Conservation (phyloP, 2,329 filamentous ascomycete species). For the Talaromyces atroroseus region DNA sequence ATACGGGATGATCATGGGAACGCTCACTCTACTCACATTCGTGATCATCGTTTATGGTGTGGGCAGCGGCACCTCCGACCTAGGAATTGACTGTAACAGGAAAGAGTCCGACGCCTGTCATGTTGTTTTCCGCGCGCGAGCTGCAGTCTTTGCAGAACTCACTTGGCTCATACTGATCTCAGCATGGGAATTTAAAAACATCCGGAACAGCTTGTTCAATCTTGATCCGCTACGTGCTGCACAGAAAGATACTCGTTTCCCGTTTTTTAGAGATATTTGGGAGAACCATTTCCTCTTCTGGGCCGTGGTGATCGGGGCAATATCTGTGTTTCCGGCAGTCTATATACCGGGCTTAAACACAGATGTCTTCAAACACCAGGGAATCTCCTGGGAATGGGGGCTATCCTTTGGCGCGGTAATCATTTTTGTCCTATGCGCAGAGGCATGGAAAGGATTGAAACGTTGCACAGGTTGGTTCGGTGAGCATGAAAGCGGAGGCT, state of each 20-base stretch:
- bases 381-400: slow-evolving; percentile 65
- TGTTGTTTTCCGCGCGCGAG: slow-evolving; percentile 61
- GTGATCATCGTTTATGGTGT: slow-evolving; percentile 35
- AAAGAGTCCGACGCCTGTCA: slow-evolving; percentile 45
- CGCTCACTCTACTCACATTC: slow-evolving; percentile 37
- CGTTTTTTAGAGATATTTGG: slow-evolving; percentile 63
- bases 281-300: slow-evolving; percentile 68
- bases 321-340: slow-evolving; percentile 55
- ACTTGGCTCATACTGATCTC: slow-evolving; percentile 71
- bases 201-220: slow-evolving; percentile 68
- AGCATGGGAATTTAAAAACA: slow-evolving; percentile 72
- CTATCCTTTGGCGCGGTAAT: slow-evolving; percentile 58
- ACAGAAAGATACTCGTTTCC: slow-evolving; percentile 26
- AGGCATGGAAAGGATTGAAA: slow-evolving; percentile 65
- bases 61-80: slow-evolving; percentile 40
- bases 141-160: slow-evolving; percentile 66
- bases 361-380: slow-evolving; percentile 60
- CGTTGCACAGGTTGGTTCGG: slow-evolving; percentile 44
- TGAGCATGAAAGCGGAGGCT: slow-evolving; percentile 2
- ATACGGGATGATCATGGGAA: slow-evolving; percentile 43
- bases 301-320: slow-evolving; percentile 53
- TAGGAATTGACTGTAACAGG: slow-evolving; percentile 53
- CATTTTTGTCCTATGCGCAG: slow-evolving; percentile 60
- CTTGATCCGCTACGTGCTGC: slow-evolving; percentile 51
- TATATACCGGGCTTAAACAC: slow-evolving; percentile 66